Evolutionary conservation across 148 eudicot genomes (phyloP).

Genomic region (Silene conica): DNA sequence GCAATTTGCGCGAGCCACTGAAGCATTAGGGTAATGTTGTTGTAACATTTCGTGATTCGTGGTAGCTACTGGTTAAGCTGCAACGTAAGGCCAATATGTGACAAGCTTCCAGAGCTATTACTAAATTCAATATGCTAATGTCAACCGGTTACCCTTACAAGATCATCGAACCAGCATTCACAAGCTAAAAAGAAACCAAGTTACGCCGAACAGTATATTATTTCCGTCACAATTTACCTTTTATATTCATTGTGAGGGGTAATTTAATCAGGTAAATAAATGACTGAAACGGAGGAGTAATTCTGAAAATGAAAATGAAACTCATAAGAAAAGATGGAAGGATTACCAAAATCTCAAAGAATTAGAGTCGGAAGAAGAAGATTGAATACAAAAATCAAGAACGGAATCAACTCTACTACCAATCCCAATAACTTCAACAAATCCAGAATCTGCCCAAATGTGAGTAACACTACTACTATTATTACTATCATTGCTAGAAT

Average conservation of each 20-base stretch:
- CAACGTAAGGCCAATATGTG: neutral
- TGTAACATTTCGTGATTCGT: too few species aligned
- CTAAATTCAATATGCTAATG: neutral
- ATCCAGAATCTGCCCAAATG: conserved; percentile 29
- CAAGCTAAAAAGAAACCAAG: neutral
- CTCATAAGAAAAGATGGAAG: neutral
- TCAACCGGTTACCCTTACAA: neutral
- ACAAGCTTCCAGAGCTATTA: neutral
- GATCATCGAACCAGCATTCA: neutral
- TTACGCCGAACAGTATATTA: neutral
- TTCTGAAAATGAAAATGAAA: neutral
- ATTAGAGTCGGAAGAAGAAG: conserved; percentile 18
- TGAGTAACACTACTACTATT: neutral
- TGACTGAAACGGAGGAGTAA: neutral
- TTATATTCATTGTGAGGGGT: too few species aligned
- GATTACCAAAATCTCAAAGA: conserved; percentile 42
- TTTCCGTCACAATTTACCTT: too few species aligned
- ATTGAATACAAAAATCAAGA: conserved; percentile 36
- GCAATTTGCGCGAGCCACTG: too few species aligned
- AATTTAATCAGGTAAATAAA: neutral
- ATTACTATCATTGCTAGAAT: conserved; percentile 12
- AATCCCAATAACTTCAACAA: conserved; percentile 50
- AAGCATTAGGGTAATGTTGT: too few species aligned
- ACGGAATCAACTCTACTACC: conserved; percentile 43
- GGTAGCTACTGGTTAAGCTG: too few species aligned